A percentile compares a stretch with the other conserved stretches of the same genome.
phyloP scores from a whole-genome alignment of 805 yeast genomes.

The Hyphopichia homilentoma region DNA sequence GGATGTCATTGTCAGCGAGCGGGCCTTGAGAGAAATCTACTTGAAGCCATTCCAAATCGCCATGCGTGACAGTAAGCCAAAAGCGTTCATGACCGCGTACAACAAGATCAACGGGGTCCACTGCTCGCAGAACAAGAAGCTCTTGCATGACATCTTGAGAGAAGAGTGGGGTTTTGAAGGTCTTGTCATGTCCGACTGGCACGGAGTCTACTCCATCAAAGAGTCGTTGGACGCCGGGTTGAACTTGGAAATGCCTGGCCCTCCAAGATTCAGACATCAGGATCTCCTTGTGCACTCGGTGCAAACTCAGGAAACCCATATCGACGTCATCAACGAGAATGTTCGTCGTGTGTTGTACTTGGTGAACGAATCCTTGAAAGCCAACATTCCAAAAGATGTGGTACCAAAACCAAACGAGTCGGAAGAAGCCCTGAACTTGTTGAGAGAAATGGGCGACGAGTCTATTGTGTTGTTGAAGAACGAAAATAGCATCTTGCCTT shows the following conservation, averaged over 20 bases:
- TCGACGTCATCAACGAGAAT: constrained; percentile 43
- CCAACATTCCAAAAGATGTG: constrained; percentile 38
- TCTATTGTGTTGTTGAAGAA: constrained; percentile 57
- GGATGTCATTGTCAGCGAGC: constrained; percentile 48
- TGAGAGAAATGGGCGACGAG: constrained; percentile 47
- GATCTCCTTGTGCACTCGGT: constrained; percentile 41
- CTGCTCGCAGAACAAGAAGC: constrained; percentile 42
- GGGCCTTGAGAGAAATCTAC: constrained; percentile 65
- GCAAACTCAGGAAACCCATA: constrained; percentile 35
- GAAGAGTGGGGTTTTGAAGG: constrained; percentile 59
- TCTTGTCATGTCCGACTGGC: constrained; percentile 61
- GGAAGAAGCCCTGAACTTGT: constrained; percentile 40
- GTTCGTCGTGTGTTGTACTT: constrained; percentile 46
- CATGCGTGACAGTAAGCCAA: constrained; percentile 48
- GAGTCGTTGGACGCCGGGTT: constrained; percentile 52
- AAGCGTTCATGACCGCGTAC: constrained; percentile 58
- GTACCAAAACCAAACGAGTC: constrained; percentile 40
- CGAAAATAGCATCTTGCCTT: constrained; percentile 45
- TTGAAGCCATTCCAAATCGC: constrained; percentile 63
- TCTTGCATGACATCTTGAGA: constrained; percentile 46
- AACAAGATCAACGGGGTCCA: constrained; percentile 62
- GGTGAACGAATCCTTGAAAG: constrained; percentile 38
- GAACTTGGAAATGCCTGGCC: constrained; percentile 69
- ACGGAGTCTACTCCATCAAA: constrained; percentile 48
- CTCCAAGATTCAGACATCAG: constrained; percentile 43